phyloP scores from a whole-genome alignment of 805 yeast genomes.

The Candida easanensis region DNA sequence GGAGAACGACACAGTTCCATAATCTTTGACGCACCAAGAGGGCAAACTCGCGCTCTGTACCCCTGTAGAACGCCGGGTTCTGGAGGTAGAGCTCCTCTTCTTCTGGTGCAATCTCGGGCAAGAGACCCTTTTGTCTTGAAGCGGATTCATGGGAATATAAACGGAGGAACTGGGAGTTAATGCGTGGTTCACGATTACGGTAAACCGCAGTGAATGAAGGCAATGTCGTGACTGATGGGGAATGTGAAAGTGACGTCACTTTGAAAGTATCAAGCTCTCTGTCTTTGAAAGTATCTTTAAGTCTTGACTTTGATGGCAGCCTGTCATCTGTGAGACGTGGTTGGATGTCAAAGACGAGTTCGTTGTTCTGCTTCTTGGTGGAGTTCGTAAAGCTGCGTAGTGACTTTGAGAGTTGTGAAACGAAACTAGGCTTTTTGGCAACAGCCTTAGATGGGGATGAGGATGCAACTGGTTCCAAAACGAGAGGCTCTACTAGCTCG shows the following conservation, averaged over 20 bases:
- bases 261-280: conserved; percentile 28
- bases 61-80: conserved; percentile 9
- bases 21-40: conserved; percentile 45
- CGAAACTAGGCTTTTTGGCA: conserved; percentile 18
- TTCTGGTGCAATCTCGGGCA: conserved; percentile 33
- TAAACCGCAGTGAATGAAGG: conserved; percentile 13
- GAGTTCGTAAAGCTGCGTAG: conserved; percentile 17
- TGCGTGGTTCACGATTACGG: conserved; percentile 43
- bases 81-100: conserved; percentile 27
- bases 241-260: conserved; percentile 19
- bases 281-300: conserved; percentile 5
- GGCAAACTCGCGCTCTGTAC: conserved; percentile 36
- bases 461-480: background rate
- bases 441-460: background rate
- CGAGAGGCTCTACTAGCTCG: conserved; percentile 4
- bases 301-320: conserved; percentile 10
- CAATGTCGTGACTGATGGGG: background rate
- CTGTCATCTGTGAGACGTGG: conserved; percentile 28
- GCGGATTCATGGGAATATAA: conserved; percentile 48
- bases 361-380: conserved; percentile 18
- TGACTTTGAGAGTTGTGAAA: conserved; percentile 25
- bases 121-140: conserved; percentile 34
- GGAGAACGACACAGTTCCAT: conserved; percentile 51
- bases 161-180: conserved; percentile 47
- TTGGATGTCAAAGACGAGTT: conserved; percentile 25